These are phyloP conservation scores for Trifolium fragiferum DNA, from an alignment of 306 rosid species.

Conservation along the genomic window DNA sequence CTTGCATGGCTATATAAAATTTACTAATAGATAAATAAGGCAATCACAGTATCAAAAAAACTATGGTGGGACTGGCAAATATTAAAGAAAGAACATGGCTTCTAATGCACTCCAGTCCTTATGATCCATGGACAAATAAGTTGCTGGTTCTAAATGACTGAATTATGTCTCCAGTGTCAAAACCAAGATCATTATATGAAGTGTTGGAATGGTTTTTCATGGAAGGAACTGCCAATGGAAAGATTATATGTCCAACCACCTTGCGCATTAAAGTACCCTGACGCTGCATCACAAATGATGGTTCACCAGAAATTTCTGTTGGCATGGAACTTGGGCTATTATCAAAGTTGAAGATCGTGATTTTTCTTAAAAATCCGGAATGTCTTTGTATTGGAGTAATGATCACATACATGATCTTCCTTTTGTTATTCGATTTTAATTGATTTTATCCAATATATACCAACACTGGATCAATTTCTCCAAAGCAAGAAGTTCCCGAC, in stretches of 20 bases:
- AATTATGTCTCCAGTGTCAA: slow-evolving; percentile 28
- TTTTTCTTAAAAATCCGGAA: not conserved
- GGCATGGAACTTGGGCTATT: too few species aligned
- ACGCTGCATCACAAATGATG: slow-evolving; percentile 8
- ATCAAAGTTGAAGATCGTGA: too few species aligned
- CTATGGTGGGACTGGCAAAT: not conserved
- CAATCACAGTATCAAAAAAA: not conserved
- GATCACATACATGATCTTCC: not conserved
- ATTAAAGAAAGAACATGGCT: slow-evolving; percentile 10
- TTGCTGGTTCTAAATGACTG: slow-evolving; percentile 36
- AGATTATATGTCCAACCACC: slow-evolving; percentile 41
- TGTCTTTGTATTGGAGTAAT: not conserved
- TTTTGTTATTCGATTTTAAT: slow-evolving; percentile 21
- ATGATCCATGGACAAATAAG: slow-evolving; percentile 41
- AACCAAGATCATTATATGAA: slow-evolving; percentile 40
- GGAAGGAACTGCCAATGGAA: slow-evolving; percentile 34
- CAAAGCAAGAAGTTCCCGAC: slow-evolving; percentile 15
- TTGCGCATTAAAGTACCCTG: slow-evolving; percentile 28
- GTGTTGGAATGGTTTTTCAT: slow-evolving; percentile 39
- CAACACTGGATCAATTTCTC: not conserved
- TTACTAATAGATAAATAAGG: not conserved
- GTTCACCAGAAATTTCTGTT: too few species aligned
- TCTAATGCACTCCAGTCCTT: slow-evolving; percentile 41
- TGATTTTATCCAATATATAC: not conserved
- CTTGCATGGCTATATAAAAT: not conserved